A percentile compares a stretch with the other conserved stretches of the same genome.
These are phyloP conservation scores for Funneliformis caledonium DNA, from an alignment of 371 early-diverging fungal species.

Conservation along the genomic window DNA sequence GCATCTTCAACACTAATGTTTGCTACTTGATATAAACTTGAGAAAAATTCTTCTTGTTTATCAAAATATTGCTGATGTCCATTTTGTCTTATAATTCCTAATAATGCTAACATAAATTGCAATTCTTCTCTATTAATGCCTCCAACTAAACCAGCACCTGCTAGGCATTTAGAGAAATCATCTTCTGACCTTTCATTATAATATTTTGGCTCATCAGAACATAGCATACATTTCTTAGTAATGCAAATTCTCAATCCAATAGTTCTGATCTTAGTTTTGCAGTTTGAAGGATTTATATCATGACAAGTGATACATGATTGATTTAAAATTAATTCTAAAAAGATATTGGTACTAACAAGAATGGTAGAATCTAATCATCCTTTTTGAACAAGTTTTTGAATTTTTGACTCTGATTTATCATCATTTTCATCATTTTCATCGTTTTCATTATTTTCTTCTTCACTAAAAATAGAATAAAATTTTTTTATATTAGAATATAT, in stretches of 20 bases:
- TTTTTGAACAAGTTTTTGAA: conserved; percentile 7
- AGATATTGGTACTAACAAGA: not conserved
- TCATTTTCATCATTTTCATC: not conserved
- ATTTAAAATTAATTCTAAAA: conserved; percentile 5
- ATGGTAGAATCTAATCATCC: not conserved
- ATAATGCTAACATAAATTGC: not conserved
- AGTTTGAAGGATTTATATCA: not conserved
- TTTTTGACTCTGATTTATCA: not conserved
- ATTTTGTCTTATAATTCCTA: conserved; percentile 16
- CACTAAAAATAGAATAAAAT: not conserved
- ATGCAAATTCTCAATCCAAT: not conserved
- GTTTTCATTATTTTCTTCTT: not conserved
- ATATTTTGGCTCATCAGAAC: not conserved
- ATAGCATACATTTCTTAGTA: not conserved
- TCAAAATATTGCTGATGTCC: not conserved
- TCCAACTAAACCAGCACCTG: not conserved
- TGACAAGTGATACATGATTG: not conserved
- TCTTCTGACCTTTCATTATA: not conserved
- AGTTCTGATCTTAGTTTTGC: not conserved
- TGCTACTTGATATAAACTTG: not conserved
- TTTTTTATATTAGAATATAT: too few species aligned
- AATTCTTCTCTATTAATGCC: conserved; percentile 6
- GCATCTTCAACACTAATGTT: conserved; percentile 4
- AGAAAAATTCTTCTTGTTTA: conserved; percentile 4
- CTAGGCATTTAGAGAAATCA: not conserved